phyloP scores from a whole-genome alignment of 129 eudicot species.

The Tagetes patula region DNA sequence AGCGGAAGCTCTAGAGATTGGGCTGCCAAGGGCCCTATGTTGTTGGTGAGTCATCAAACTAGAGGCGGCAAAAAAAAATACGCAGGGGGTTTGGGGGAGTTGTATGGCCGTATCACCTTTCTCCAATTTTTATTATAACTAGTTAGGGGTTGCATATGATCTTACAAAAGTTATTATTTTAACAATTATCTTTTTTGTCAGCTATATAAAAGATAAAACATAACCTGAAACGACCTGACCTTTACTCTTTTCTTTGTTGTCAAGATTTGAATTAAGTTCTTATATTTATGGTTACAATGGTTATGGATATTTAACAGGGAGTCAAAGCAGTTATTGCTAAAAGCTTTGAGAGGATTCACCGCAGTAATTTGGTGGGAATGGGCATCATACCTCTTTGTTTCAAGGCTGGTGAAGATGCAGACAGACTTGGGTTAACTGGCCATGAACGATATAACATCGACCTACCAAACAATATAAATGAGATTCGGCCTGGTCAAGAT shows the following conservation, averaged over 20 bases:
- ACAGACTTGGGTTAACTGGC: conserved; percentile 73
- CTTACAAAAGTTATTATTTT: neutral
- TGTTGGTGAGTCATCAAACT: conserved; percentile 50
- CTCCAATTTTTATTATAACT: too few relatives aligned
- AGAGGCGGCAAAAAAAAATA: neutral
- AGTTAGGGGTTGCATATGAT: too few relatives aligned
- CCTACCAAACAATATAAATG: conserved; percentile 62
- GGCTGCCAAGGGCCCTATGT: conserved; percentile 98
- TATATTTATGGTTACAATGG: neutral
- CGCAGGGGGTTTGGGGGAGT: too few relatives aligned
- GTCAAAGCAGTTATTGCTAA: conserved; percentile 93
- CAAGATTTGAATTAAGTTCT: neutral
- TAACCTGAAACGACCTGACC: neutral
- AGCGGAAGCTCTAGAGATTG: conserved; percentile 96
- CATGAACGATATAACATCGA: conserved; percentile 82
- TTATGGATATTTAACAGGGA: conserved; percentile 43
- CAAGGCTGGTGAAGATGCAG: conserved; percentile 91
- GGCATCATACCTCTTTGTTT: conserved; percentile 89
- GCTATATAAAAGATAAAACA: neutral
- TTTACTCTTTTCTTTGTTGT: neutral
- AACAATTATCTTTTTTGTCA: neutral
- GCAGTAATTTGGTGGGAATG: conserved; percentile 94
- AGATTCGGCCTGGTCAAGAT: conserved; percentile 90
- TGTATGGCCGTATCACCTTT: too few relatives aligned
- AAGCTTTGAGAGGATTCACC: conserved; percentile 92